A percentile compares a stretch with the other conserved stretches of the same genome.
These are phyloP conservation scores for Metschnikowia sp. DNA, from an alignment of 805 yeast species.

Conservation along the genomic window DNA sequence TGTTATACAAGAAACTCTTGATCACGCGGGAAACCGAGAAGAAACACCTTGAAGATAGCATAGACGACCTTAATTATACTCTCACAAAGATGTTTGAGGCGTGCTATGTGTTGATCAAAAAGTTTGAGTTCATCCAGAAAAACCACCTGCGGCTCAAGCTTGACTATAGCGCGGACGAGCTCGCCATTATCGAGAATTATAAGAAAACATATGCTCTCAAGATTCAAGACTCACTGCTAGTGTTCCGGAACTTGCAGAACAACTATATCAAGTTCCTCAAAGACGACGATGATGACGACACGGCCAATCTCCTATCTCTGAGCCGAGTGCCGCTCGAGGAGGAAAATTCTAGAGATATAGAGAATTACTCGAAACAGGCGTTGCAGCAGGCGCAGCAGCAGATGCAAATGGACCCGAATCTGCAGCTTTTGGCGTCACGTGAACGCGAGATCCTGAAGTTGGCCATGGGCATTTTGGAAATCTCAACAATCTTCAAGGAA, in stretches of 20 bases:
- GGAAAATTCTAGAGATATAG: constrained; percentile 23
- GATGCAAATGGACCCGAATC: constrained; percentile 21
- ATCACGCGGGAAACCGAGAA: constrained; percentile 88
- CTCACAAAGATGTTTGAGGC: constrained; percentile 76
- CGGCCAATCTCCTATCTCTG: constrained; percentile 3
- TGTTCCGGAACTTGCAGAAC: constrained; percentile 83
- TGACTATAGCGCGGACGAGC: constrained; percentile 44
- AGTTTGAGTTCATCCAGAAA: constrained; percentile 44
- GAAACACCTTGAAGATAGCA: constrained; percentile 66
- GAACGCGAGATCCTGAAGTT: constrained; percentile 87
- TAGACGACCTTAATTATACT: constrained; percentile 71
- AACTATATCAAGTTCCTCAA: constrained; percentile 80
- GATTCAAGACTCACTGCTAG: constrained; percentile 74
- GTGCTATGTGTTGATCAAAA: constrained; percentile 73
- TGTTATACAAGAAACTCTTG: constrained; percentile 74
- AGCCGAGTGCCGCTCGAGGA: constrained; percentile 12
- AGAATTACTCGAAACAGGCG: constrained; percentile 51
- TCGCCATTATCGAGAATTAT: constrained; percentile 70
- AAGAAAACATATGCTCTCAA: constrained; percentile 81
- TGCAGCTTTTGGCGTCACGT: constrained; percentile 54
- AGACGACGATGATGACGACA: constrained; percentile 66
- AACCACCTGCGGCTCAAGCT: constrained; percentile 42
- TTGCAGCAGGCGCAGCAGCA: constrained; percentile 45
- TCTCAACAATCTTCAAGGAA: constrained; percentile 89
- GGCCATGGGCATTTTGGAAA: constrained; percentile 92